Conservation (phyloP, 2,329 filamentous ascomycete genomes). For the Diaporthe aspalathi region DNA sequence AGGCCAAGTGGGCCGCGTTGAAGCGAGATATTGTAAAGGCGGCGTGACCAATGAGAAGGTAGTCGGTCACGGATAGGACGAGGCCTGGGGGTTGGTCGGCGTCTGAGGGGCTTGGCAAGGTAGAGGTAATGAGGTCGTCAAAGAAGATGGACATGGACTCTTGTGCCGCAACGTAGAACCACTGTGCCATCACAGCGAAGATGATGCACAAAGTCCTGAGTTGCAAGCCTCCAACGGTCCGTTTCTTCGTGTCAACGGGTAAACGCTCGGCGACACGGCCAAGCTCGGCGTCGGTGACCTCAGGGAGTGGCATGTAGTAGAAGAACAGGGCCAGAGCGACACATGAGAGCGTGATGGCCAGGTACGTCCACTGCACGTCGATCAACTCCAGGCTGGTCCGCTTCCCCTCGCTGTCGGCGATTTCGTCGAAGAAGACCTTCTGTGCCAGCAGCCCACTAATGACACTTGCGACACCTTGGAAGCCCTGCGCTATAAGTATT, state of each 20-base stretch:
- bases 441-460: conserved; percentile 78
- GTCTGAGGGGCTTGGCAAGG: conserved; percentile 46
- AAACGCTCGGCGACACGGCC: conserved; percentile 60
- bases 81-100: conserved; percentile 57
- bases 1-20: conserved; percentile 73
- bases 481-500: conserved; percentile 78
- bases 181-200: conserved; percentile 80
- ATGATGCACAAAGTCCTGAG: conserved; percentile 69
- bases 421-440: conserved; percentile 76
- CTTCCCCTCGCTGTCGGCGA: conserved; percentile 52
- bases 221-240: conserved; percentile 61
- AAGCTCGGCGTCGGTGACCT: conserved; percentile 67
- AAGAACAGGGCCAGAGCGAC: conserved; percentile 76
- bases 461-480: conserved; percentile 81
- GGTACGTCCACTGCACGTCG: conserved; percentile 86
- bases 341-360: conserved; percentile 82
- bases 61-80: conserved; percentile 68
- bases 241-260: conserved; percentile 62
- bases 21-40: conserved; percentile 82
- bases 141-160: conserved; percentile 73
- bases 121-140: conserved; percentile 59
- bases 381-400: conserved; percentile 66
- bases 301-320: conserved; percentile 75
- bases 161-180: conserved; percentile 82
- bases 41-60: conserved; percentile 77